A percentile compares a stretch with the other conserved stretches of the same genome.
Evolutionary conservation across 257 asterid genomes (phyloP).

Genomic region (Agastache rugosa): DNA sequence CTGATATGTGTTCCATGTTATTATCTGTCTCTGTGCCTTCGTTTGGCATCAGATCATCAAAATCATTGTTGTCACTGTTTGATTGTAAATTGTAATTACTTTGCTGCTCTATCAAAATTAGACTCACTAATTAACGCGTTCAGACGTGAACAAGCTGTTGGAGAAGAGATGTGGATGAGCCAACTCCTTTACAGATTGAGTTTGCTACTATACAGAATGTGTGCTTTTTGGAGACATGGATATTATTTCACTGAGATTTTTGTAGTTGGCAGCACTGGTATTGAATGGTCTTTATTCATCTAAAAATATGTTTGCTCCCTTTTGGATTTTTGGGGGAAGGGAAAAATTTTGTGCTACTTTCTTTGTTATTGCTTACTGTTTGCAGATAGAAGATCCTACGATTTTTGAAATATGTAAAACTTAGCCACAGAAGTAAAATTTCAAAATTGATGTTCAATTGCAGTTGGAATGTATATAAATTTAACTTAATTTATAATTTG

Average conservation of each 20-base stretch:
- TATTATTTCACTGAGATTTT: not conserved
- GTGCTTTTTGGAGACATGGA: not conserved
- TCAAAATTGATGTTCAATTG: no score
- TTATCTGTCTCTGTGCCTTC: not conserved
- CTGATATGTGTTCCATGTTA: not conserved
- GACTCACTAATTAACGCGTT: not conserved
- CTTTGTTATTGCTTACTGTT: no score
- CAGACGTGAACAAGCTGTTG: conserved; percentile 5
- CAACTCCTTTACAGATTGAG: not conserved
- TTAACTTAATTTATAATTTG: no score
- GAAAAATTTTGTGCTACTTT: no score
- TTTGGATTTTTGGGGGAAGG: not conserved
- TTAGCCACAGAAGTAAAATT: no score
- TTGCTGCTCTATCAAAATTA: not conserved
- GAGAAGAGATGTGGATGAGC: conserved; percentile 16
- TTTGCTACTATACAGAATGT: not conserved
- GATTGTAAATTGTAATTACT: not conserved
- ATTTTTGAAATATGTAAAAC: no score
- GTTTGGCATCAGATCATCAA: not conserved
- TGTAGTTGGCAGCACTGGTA: not conserved
- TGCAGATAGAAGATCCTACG: no score
- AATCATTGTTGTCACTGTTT: not conserved
- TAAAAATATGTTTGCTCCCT: not conserved
- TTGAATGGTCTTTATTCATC: not conserved
- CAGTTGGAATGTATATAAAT: no score